These are phyloP conservation scores for Drechslerella dactyloides DNA, from an alignment of 2,329 filamentous ascomycete species.

Conservation along the genomic window DNA sequence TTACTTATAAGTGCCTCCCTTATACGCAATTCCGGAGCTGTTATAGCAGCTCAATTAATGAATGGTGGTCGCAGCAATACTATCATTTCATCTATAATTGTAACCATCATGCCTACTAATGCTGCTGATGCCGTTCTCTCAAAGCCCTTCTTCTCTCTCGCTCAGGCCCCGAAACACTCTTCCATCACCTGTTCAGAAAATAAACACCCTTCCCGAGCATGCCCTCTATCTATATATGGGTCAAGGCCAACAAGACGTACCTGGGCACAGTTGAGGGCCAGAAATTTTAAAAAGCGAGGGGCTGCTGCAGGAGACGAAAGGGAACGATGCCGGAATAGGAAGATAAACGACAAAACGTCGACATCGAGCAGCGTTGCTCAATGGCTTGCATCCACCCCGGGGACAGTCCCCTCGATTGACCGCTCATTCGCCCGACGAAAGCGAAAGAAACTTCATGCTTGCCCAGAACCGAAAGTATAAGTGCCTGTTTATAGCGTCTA, in stretches of 20 bases:
- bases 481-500: neutral
- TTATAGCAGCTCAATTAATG: neutral
- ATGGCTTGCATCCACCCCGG: neutral
- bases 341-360: conserved; percentile 5
- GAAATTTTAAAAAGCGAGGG: conserved; percentile 27
- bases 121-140: too few relatives aligned
- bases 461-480: neutral
- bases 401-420: neutral
- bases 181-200: too few relatives aligned
- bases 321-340: conserved; percentile 31
- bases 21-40: neutral
- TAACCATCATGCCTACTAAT: too few relatives aligned
- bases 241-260: neutral
- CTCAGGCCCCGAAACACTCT: conserved; percentile 14
- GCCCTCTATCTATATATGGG: neutral
- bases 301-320: conserved; percentile 26
- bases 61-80: too few relatives aligned
- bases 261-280: conserved; percentile 9
- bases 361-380: conserved; percentile 6
- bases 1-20: neutral
- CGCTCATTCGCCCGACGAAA: neutral
- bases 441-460: neutral
- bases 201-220: neutral
- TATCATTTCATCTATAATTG: too few relatives aligned
- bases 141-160: too few relatives aligned